Base-by-base conservation (phyloP, 2,329 filamentous ascomycete genomes). In the Pyricularia pennisetigena region DNA sequence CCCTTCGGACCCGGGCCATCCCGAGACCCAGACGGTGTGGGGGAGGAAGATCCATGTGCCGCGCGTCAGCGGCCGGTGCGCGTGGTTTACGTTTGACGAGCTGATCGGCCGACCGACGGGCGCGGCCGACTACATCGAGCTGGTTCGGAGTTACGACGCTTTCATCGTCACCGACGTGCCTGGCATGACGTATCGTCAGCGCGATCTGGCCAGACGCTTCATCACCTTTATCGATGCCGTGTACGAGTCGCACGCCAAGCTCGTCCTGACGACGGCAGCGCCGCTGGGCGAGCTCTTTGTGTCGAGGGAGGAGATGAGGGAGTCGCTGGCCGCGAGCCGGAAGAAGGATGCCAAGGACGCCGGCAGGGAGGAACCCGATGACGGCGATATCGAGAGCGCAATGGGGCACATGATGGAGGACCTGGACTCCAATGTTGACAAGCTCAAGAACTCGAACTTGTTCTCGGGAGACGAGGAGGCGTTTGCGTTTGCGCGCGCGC, bases 161-260 rank as follows among this genome's bases (percentile, higher is more conserved):
- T 98, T 99, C 75, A 87, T 99, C 71, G 86, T 99, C 10, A 97
- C 93, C 0, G 91, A 94, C 67, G 89, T 98, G 1, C 95, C 95
- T 0, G 92, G 90, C 6, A 98, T 99, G 95, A 95, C 90, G 59
- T 86, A 93, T 72, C 87, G 88, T 68, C 88, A 93, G 75, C 88
- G 95, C 24, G 95, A 99, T 79, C 84, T 97, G 57, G 95, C 95
- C 0, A 83, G 95, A 14, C 86, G 95, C 5, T 97, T 99, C 78
- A 99, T 99, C 77, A 99, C 94, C 0, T 97, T 99, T 73, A 92
- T 99, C 72, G 95, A 99, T 76, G 94, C 95, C 6, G 90, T 97
- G 4, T 99, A 99, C 76, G 95, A 99, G 78, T 84, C 85, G 30
- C 86, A 94, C 78, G 94, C 93, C n/a, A 98, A 97, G 80, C 86